Percentiles rank a stretch among this genome's conserved stretches.
Conservation (phyloP, 306 rosid species). For the Purshia tridentata region DNA sequence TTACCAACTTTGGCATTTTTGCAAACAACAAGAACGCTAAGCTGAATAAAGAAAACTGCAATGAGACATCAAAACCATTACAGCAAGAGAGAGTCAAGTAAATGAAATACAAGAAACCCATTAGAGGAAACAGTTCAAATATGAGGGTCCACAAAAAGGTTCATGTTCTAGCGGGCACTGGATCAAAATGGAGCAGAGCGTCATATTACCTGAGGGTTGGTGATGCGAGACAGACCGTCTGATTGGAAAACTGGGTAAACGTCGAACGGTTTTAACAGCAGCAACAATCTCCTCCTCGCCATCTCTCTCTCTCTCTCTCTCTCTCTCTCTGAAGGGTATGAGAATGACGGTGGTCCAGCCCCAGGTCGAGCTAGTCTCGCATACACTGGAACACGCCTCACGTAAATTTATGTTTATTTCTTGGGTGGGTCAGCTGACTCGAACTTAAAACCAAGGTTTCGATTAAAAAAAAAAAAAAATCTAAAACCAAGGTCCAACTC, state of each 20-base stretch:
- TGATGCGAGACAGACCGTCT: slow-evolving; percentile 37
- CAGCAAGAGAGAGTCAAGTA: not conserved
- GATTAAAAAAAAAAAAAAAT: too few relatives aligned
- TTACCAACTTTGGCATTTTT: slow-evolving; percentile 35
- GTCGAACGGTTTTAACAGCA: slow-evolving; percentile 61
- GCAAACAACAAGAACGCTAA: slow-evolving; percentile 41
- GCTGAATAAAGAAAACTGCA: slow-evolving; percentile 14
- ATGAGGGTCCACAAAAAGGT: slow-evolving; percentile 5
- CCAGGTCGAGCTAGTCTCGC: not conserved
- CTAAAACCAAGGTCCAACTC: too few relatives aligned
- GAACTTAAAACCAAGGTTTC: too few relatives aligned
- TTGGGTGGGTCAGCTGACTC: too few relatives aligned
- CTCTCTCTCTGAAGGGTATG: not conserved
- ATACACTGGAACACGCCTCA: not conserved
- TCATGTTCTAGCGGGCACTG: not conserved
- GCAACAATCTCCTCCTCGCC: slow-evolving; percentile 54
- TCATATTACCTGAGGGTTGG: slow-evolving; percentile 49
- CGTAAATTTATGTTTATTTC: not conserved
- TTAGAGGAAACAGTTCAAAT: not conserved
- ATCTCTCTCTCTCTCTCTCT: slow-evolving; percentile 27
- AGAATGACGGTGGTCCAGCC: not conserved
- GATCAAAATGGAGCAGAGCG: slow-evolving; percentile 8
- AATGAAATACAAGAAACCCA: not conserved
- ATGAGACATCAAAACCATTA: not conserved
- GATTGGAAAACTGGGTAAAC: slow-evolving; percentile 42